Conservation (phyloP, 306 rosid genomes). For the Casuarina glauca region DNA sequence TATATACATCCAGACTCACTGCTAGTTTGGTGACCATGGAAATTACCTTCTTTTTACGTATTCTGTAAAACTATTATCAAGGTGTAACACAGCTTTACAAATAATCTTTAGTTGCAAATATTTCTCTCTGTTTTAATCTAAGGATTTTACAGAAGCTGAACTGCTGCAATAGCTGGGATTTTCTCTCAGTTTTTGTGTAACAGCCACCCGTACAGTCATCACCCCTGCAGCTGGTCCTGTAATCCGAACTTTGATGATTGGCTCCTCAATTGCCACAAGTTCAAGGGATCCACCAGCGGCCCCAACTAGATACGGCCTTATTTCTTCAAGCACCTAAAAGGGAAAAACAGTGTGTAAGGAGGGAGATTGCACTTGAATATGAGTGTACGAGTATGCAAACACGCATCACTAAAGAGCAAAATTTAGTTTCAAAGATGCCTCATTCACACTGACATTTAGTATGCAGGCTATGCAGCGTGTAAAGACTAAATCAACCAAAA, state of each 20-base stretch:
- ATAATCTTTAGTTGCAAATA: background rate
- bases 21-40: too few relatives aligned
- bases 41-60: too few relatives aligned
- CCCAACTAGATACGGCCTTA: constrained; percentile 91
- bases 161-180: constrained; percentile 83
- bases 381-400: background rate
- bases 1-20: too few relatives aligned
- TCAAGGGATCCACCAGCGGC: constrained; percentile 89
- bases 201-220: constrained; percentile 95
- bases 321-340: constrained; percentile 74
- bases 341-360: too few relatives aligned
- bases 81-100: too few relatives aligned
- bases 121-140: constrained; percentile 12
- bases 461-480: background rate
- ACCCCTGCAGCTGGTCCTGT: constrained; percentile 80
- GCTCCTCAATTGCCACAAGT: constrained; percentile 83
- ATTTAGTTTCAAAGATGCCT: background rate
- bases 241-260: constrained; percentile 65
- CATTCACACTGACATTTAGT: background rate
- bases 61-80: too few relatives aligned
- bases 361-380: background rate
- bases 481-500: background rate
- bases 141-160: constrained; percentile 62
- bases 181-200: constrained; percentile 92
- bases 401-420: too few relatives aligned